phyloP scores from a whole-genome alignment of 2,329 filamentous ascomycete genomes.

The Tricladium varicosporioides region DNA sequence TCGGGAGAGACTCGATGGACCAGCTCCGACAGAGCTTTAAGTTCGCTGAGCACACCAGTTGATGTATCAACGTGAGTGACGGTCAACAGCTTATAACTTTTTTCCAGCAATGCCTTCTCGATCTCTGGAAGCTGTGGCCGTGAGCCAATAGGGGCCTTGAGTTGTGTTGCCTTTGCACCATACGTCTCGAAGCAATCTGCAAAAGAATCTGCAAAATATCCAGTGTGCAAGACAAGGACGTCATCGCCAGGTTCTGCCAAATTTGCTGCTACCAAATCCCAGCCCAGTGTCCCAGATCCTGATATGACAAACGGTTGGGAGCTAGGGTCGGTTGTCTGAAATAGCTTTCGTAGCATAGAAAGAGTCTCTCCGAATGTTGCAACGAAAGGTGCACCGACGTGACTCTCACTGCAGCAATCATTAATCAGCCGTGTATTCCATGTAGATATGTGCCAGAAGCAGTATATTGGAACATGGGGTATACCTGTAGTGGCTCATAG shows the following conservation, averaged over 20 bases:
- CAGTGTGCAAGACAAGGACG: slow-evolving; percentile 88
- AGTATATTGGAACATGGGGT: slow-evolving; percentile 16
- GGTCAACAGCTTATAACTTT: slow-evolving; percentile 91
- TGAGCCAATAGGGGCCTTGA: slow-evolving; percentile 85
- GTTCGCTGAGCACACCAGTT: slow-evolving; percentile 89
- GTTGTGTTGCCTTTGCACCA: slow-evolving; percentile 83
- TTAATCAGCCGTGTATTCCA: no score
- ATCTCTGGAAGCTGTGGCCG: slow-evolving; percentile 84
- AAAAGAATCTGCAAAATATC: slow-evolving; percentile 96
- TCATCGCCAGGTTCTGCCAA: slow-evolving; percentile 86
- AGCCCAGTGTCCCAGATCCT: slow-evolving; percentile 92
- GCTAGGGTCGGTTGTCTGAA: slow-evolving; percentile 79
- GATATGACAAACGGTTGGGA: slow-evolving; percentile 92
- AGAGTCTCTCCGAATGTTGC: slow-evolving; percentile 88
- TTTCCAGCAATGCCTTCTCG: slow-evolving; percentile 83
- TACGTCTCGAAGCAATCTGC: slow-evolving; percentile 90
- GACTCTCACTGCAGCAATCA: slow-evolving; percentile 69
- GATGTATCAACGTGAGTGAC: slow-evolving; percentile 98
- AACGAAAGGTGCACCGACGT: slow-evolving; percentile 87
- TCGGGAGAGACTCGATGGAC: slow-evolving; percentile 86
- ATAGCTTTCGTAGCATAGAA: slow-evolving; percentile 84
- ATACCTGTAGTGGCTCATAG: slow-evolving; percentile 92
- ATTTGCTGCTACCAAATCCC: slow-evolving; percentile 96
- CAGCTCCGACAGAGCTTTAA: slow-evolving; percentile 78
- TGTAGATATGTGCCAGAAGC: no score